Evolutionary conservation across 495 filamentous ascomycete species (phyloP).

Genomic region (Tuber magnatum): DNA sequence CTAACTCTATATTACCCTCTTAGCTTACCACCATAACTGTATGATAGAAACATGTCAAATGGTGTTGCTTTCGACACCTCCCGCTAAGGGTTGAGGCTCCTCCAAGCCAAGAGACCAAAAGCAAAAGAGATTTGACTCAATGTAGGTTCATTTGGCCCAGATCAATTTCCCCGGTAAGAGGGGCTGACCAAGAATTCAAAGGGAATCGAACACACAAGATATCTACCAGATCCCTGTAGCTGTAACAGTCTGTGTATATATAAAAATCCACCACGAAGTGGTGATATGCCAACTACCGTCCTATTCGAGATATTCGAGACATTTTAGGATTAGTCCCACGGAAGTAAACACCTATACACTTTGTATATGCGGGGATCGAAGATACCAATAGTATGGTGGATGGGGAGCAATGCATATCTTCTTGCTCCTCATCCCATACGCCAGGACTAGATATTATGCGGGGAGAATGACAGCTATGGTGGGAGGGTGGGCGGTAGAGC

Average conservation of each 20-base stretch:
- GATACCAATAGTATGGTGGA: neutral
- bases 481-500: neutral
- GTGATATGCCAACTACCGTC: neutral
- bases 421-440: neutral
- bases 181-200: neutral
- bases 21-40: neutral
- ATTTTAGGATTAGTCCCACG: neutral
- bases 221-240: neutral
- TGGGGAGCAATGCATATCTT: neutral
- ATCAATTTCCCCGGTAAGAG: no score
- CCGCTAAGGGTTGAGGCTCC: no score
- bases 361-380: neutral
- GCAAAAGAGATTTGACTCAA: no score
- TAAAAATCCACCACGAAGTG: neutral
- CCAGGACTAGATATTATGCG: neutral
- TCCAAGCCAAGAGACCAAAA: no score
- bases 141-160: no score
- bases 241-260: neutral
- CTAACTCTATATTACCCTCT: neutral
- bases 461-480: neutral
- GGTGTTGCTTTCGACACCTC: no score
- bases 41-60: neutral
- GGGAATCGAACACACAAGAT: neutral
- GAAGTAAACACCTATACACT: neutral
- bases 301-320: neutral